These are phyloP conservation scores for Casuarina cunninghamiana DNA, from an alignment of 306 rosid genomes.

Conservation along the genomic window DNA sequence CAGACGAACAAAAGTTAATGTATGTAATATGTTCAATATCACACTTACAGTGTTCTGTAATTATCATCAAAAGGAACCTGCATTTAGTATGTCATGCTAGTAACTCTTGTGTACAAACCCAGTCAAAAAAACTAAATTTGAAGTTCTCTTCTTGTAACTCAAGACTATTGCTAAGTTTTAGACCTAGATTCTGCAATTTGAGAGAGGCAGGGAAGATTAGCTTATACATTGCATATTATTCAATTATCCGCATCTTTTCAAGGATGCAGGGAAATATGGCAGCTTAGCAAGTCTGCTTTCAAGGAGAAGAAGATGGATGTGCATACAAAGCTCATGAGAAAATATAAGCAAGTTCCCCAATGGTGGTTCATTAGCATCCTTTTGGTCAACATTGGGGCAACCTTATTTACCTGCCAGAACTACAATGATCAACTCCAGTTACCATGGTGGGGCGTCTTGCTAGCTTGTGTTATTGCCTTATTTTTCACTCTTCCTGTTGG, in stretches of 20 bases:
- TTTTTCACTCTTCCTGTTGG: slow-evolving; percentile 81
- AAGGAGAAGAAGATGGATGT: slow-evolving; percentile 61
- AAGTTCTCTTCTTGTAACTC: background rate
- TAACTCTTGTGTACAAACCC: background rate
- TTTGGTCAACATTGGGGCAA: slow-evolving; percentile 47
- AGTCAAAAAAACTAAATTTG: background rate
- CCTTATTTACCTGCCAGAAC: slow-evolving; percentile 57
- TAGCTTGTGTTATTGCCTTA: slow-evolving; percentile 66
- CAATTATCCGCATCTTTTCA: background rate
- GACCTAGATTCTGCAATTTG: background rate
- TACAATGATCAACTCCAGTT: slow-evolving; percentile 63
- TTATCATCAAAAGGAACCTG: background rate
- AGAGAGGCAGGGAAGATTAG: background rate
- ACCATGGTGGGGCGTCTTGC: slow-evolving; percentile 85
- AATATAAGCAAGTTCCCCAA: slow-evolving; percentile 66
- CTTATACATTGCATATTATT: background rate
- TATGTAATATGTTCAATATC: background rate
- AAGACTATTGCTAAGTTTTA: background rate
- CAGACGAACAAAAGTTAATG: background rate
- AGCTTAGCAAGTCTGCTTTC: slow-evolving; percentile 71
- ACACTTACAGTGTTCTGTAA: background rate
- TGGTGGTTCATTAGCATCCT: slow-evolving; percentile 82
- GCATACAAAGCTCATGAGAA: slow-evolving; percentile 82
- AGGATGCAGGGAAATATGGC: slow-evolving; percentile 60
- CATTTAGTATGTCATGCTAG: background rate